Base-by-base conservation (phyloP, 2,329 filamentous ascomycete genomes). In the Metarhizium robertsii region DNA sequence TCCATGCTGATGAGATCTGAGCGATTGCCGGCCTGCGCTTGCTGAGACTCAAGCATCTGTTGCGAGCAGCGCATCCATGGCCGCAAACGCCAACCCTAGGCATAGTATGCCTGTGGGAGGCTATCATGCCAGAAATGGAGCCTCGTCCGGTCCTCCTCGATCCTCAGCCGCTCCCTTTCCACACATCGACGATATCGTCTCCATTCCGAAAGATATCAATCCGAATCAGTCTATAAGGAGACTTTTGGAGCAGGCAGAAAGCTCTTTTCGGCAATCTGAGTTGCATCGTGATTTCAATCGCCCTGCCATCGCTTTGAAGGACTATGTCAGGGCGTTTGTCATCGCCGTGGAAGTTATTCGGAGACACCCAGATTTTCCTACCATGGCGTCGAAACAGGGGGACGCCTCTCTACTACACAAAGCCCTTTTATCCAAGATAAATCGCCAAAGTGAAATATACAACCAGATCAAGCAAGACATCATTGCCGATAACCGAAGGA, bases 321-420 rank as follows among this genome's bases (percentile, higher is more conserved):
- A 95, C 58, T 97, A 92, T 66, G 79, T 97, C 56, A 83, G 86
- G 59, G 89, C 92, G 11, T 91, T 81, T 57, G 85, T 91, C 56
- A 87, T 96, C 55, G 81, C 88, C 14, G 79, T 91, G 52, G 85
- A 92, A 55, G 75, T 85, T 46, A 85, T 97, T 30, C 88, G 89
- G 2, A 78, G 78, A 40, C 90, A 95, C 67, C 83, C 80, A 55
- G 88, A 92, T 59, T 95, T 84, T 68, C 80, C 83, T 32, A 76
- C 79, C 53, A 74, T 91, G 56, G 80, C 83, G 62, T 71, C 71
- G 42, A 81, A 84, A 51, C 73, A 75, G 30, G 71, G 73, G 43
- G 75, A 79, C 10, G 63, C 79, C 25, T 69, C 71, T 50, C 73
- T 74, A 51, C 65, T 75, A 16, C 82, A 85, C 62, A 69, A 68